Conservation (phyloP, 805 yeast genomes). For the Ogataea ramenticola region DNA sequence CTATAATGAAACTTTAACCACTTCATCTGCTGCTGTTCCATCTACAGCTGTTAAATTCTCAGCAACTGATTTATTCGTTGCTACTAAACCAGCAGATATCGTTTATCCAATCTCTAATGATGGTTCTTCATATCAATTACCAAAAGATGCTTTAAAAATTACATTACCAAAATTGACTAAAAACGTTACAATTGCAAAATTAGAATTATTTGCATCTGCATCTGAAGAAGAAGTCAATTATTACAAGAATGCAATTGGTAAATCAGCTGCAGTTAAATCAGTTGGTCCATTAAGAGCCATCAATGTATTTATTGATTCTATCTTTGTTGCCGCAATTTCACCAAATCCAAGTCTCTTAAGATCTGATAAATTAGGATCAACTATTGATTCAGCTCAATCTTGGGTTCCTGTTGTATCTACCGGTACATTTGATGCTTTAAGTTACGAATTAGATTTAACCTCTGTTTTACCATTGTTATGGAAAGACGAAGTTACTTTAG, state of each 20-base stretch:
- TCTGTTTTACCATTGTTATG: conserved; percentile 24
- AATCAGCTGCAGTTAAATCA: conserved; percentile 8
- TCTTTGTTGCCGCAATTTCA: conserved; percentile 17
- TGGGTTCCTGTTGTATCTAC: conserved; percentile 23
- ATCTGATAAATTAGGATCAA: conserved; percentile 14
- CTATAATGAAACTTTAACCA: conserved; percentile 13
- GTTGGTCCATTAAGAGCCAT: conserved; percentile 22
- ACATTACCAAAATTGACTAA: conserved; percentile 15
- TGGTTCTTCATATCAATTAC: conserved; percentile 15
- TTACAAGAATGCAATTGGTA: conserved; percentile 12
- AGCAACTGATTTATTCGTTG: conserved; percentile 11
- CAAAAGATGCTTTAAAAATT: conserved; percentile 15
- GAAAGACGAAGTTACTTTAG: conserved; percentile 16
- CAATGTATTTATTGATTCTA: conserved; percentile 18
- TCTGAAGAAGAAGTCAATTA: conserved; percentile 21
- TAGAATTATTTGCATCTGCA: conserved; percentile 22
- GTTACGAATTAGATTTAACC: conserved; percentile 22
- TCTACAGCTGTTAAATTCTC: neutral
- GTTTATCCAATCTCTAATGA: conserved; percentile 17
- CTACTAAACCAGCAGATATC: conserved; percentile 18
- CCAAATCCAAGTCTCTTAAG: conserved; percentile 26
- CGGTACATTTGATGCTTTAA: conserved; percentile 22
- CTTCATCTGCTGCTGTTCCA: neutral
- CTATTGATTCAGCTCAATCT: conserved; percentile 7
- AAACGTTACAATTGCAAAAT: conserved; percentile 21